Base-by-base conservation (phyloP, 2,329 filamentous ascomycete genomes). In the Lachnellula hyalina region DNA sequence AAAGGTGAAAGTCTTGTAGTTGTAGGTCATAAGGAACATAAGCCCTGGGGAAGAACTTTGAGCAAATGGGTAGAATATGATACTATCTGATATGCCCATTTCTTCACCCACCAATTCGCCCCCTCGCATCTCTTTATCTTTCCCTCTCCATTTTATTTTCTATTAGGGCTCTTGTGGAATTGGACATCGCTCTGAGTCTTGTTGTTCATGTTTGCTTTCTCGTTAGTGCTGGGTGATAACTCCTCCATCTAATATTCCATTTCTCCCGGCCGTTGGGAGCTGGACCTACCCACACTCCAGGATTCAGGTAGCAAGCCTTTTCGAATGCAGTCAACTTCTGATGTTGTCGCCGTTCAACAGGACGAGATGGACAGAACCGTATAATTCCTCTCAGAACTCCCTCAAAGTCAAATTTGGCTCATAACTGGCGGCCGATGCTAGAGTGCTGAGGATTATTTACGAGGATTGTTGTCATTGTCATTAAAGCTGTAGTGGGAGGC, bases 381-480 rank as follows among this genome's bases (percentile, higher is more conserved):
- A 59, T 54, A 9, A 54, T 44, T 14, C 54, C 54, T 47, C 47
- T 14, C 5, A 32, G 28, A 11, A 56, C 40, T 11, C 25, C 35
- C 34, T 51, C 57, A 21, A 59, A 55, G 8, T 47, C 28, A 40
- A 59, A 52, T 15, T 28, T 46, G 6, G 54, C 57, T 25, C 35
- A 58, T 9, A 58, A 25, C 17, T 58, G 52, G 8, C 45, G 19
- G 8, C 28, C 14, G 15, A 40, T 17, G 15, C n/a, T 17, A n/a
- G 36, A 5, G 7, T 40, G 36, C 15, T 17, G 36, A 15, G 36
- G 15, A 15, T 8, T 8, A 17, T 40, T 40, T n/a, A 15, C 14
- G 36, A 40, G 17, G 36, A n/a, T 17, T 17, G 17, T 32, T 32
- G 28, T 12, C 28, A 32, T 12, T 32, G 28, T 11, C 9, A 32